Evolutionary conservation across 768 basidiomycete genomes (phyloP), one percentile per base, ranked within the genome.

Genomic region (Solioccasus polychromus): DNA sequence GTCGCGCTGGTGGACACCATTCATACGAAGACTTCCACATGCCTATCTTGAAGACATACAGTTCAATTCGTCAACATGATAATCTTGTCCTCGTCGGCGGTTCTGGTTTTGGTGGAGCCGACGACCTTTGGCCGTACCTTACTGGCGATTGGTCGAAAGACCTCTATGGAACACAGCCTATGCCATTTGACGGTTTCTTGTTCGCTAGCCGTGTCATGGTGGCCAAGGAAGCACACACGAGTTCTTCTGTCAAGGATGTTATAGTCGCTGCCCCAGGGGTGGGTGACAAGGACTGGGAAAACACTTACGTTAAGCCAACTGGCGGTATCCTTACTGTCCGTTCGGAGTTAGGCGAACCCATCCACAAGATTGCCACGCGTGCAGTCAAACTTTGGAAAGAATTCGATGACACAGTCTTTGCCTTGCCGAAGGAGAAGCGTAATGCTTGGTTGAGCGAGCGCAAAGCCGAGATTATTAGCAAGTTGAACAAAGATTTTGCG

Each of bases 1-100:
- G 96, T 28, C 92, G 96, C 55, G 96, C 94, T 17, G 96, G 96
- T 51, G 96, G 96, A 39, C 96, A 99, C 58, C 96, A 98, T 71
- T 94, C 91, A 3, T 98, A 84, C 67, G 96, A 99, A 66, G 96
- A 99, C 65, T 94, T 98, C 80, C 95, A 97, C 60, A 92, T 94
- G 66, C 95, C 96, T 1, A 81, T 97, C 56, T 73, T 98, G 39
- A 71, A 85, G 30, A 97, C 94, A 0, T 99, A 99, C 66, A 78
- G 83, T 29, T 71, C 86, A 14, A 97, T 99, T 61, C 88, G 96
- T 48, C 83, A 88, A 54, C 87, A 93, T 50, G 58, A 77, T 39
- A 99, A 99, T 69, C 86, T 98, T 54, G 76, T 80, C 35, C 85
- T 98, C 45, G 84, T 98, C 26, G 94, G 80, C 41, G 96, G 96